Conservation (phyloP, 495 filamentous ascomycete species). For the Aspergillus coremiiformis region DNA sequence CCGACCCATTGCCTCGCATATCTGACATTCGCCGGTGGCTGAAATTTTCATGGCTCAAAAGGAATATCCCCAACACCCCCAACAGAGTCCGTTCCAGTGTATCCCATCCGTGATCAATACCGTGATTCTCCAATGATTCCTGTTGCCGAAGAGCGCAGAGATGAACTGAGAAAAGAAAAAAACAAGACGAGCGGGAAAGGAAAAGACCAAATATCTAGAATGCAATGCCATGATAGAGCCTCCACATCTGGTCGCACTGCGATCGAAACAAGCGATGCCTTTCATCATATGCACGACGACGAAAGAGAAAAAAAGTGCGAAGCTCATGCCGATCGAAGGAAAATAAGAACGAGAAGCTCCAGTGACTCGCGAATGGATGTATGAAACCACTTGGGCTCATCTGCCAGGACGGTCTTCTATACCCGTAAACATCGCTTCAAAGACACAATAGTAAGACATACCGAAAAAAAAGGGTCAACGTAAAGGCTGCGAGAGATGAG, state of each 20-base stretch:
- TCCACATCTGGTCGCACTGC: constrained; percentile 20
- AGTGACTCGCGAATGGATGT: constrained; percentile 33
- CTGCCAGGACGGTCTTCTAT: constrained; percentile 24
- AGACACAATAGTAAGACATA: constrained; percentile 26
- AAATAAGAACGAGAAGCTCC: constrained; percentile 24
- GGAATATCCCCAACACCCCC: constrained; percentile 42
- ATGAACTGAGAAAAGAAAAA: constrained; percentile 24
- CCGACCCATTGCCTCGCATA: constrained; percentile 18
- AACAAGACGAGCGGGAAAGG: not conserved
- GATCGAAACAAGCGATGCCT: constrained; percentile 16
- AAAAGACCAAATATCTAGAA: constrained; percentile 36
- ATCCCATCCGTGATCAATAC: constrained; percentile 43
- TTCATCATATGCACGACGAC: constrained; percentile 8
- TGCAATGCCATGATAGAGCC: constrained; percentile 32
- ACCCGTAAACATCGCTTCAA: constrained; percentile 31
- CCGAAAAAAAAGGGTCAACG: constrained; percentile 21
- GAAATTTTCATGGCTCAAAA: constrained; percentile 33
- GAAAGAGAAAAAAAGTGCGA: constrained; percentile 25
- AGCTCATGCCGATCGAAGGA: constrained; percentile 21
- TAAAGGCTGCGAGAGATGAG: constrained; percentile 22
- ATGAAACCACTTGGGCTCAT: constrained; percentile 33
- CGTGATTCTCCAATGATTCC: constrained; percentile 42
- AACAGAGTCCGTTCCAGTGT: constrained; percentile 40
- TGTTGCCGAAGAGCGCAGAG: constrained; percentile 36
- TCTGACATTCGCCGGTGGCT: constrained; percentile 15